These are phyloP conservation scores for Ichthyophthirius multifiliis DNA, from an alignment of 169 alveolate species.

Conservation along the genomic window DNA sequence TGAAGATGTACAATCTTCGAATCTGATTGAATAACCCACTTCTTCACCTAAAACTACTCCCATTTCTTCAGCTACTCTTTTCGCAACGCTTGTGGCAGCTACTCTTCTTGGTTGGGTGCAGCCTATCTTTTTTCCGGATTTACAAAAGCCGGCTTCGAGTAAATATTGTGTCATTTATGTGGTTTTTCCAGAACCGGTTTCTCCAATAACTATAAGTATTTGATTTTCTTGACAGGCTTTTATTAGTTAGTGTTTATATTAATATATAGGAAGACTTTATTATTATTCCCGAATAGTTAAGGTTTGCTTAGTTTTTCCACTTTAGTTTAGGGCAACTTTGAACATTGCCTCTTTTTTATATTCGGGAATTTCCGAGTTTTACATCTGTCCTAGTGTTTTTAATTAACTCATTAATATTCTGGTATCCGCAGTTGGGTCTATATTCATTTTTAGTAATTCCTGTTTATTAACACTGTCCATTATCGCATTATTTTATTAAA, in stretches of 20 bases:
- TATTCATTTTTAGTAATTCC: background rate
- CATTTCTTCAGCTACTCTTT: constrained; percentile 97
- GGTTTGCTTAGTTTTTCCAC: constrained; percentile 27
- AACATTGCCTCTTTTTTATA: constrained; percentile 82
- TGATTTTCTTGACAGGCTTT: constrained; percentile 90
- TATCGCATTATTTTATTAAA: constrained; percentile 75
- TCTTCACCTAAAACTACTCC: constrained; percentile 98
- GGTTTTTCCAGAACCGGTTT: constrained; percentile 99
- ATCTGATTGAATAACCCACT: constrained; percentile 95
- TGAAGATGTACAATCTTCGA: constrained; percentile 96
- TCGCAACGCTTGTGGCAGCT: constrained; percentile 97
- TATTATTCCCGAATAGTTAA: constrained; percentile 92
- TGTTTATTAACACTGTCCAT: background rate
- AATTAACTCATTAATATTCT: background rate
- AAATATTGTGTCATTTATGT: constrained; percentile 97
- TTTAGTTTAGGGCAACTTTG: constrained; percentile 11
- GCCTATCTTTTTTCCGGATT: constrained; percentile 90
- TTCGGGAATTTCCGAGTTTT: constrained; percentile 82
- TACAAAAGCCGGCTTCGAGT: constrained; percentile 92
- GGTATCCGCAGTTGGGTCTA: constrained; percentile 28
- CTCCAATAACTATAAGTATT: constrained; percentile 97
- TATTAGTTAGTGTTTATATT: constrained; percentile 89
- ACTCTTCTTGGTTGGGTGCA: constrained; percentile 99
- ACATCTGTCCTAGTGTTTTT: background rate
- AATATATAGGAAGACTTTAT: constrained; percentile 94